Base-by-base conservation (phyloP, 2,329 filamentous ascomycete genomes). In the Fusarium penzigii region DNA sequence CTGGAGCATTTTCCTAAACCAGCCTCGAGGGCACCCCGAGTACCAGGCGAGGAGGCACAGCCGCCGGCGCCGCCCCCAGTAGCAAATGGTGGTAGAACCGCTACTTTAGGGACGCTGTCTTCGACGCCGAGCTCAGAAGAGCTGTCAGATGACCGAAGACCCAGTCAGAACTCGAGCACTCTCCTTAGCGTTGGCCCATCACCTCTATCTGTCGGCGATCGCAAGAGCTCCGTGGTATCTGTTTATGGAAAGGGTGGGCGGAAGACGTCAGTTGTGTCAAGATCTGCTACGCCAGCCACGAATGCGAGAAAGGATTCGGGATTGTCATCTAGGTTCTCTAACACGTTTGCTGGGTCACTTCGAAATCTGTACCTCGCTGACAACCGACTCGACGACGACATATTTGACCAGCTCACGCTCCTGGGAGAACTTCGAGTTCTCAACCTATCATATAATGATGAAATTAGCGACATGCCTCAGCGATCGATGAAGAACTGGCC, bases 371-470 rank as follows among this genome's bases (percentile, higher is more conserved):
- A 90, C 65, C 78, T 99, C 53, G 94, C 94, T 8, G 94, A 99
- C 68, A 99, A 99, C 68, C 85, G 92, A 55, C 81, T 99, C 20
- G 90, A 94, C 50, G 94, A 97, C 64, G 93, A 97, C 63, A 89
- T 96, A 0, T 97, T 97, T 68, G 92, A 97, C 59, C 90, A 97
- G 70, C 80, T 99, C 42, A 89, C 85, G 1, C 78, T 93, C 3
- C 81, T 97, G 5, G 81, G 85, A 3, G 94, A 97, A 71, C 75
- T 99, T 46, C 86, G 93, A 17, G 83, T 96, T 20, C 81, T 99
- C 52, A 99, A 99, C 63, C 73, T 99, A 32, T 96, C 93, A 0
- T 97, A 97, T 75, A 99, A 99, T 63, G 88, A 92, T 57, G 73
- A 75, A 52, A 82, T 99, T 43, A 92, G 89, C 54, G 94, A 99